Percentiles rank a stretch among this genome's conserved stretches.
phyloP scores from a whole-genome alignment of 1,284 basidiomycete genomes.

The Ganoderma multipileum region DNA sequence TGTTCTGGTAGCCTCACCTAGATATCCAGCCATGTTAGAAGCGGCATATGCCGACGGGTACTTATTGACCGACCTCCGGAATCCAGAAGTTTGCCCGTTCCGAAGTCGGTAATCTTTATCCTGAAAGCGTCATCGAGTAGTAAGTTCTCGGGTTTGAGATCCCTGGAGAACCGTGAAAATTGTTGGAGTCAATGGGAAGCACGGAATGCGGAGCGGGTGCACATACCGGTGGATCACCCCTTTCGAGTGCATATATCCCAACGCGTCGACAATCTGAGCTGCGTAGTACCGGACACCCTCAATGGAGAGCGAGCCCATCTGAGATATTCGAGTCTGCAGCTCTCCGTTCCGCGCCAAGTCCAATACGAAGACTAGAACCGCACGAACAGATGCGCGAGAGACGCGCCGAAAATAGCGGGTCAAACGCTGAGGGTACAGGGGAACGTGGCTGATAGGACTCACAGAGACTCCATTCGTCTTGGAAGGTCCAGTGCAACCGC shows the following conservation, averaged over 20 bases:
- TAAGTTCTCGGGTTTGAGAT: slow-evolving; percentile 94
- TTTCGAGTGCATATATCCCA: slow-evolving; percentile 89
- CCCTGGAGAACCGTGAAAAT: slow-evolving; percentile 47
- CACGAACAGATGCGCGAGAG: neutral
- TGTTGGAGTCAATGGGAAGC: slow-evolving; percentile 13
- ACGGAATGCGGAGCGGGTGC: slow-evolving; percentile 14
- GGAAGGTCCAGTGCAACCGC: slow-evolving; percentile 83
- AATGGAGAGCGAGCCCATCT: slow-evolving; percentile 83
- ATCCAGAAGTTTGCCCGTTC: slow-evolving; percentile 89
- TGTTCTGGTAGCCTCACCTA: slow-evolving; percentile 69
- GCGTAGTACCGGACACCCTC: slow-evolving; percentile 82
- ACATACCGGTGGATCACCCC: slow-evolving; percentile 86
- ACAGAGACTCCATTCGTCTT: slow-evolving; percentile 87
- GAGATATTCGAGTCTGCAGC: slow-evolving; percentile 80
- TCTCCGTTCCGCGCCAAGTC: slow-evolving; percentile 93
- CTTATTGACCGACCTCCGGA: slow-evolving; percentile 50
- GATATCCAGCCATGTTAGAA: slow-evolving; percentile 24
- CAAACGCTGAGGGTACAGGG: slow-evolving; percentile 9
- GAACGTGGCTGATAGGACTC: slow-evolving; percentile 42
- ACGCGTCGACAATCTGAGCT: slow-evolving; percentile 87
- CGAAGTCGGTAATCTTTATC: slow-evolving; percentile 97
- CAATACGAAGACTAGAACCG: slow-evolving; percentile 85
- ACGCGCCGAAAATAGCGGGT: slow-evolving; percentile 7
- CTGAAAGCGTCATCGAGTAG: slow-evolving; percentile 86
- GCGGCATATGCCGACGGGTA: slow-evolving; percentile 27